Percentiles rank a stretch among this genome's conserved stretches.
These are phyloP conservation scores for Lophiostoma macrostomum DNA, from an alignment of 495 filamentous ascomycete species.

Conservation along the genomic window DNA sequence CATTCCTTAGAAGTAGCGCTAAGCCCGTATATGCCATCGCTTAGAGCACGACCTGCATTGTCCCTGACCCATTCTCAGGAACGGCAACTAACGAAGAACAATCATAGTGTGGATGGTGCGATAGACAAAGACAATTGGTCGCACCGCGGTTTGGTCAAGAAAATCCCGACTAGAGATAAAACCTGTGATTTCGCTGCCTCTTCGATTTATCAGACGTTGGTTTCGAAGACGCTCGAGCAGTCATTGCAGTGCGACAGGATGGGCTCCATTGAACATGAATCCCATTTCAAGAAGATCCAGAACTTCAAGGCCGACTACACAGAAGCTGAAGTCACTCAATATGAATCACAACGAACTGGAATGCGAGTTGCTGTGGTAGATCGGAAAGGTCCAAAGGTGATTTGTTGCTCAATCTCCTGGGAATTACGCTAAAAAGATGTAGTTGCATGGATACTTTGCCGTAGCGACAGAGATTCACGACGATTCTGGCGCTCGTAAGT, in stretches of 20 bases:
- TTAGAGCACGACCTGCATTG: neutral
- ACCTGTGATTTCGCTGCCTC: neutral
- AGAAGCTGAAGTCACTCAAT: conserved; percentile 78
- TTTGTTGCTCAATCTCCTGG: neutral
- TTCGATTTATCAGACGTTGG: neutral
- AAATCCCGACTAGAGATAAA: neutral
- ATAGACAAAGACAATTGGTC: conserved; percentile 11
- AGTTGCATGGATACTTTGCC: conserved; percentile 83
- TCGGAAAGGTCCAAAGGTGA: conserved; percentile 78
- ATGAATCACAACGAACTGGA: conserved; percentile 80
- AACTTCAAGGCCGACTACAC: conserved; percentile 87
- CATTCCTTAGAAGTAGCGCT: no score
- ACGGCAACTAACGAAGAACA: conserved; percentile 12
- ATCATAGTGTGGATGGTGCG: conserved; percentile 19
- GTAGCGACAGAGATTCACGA: conserved; percentile 97
- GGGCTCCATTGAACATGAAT: conserved; percentile 17
- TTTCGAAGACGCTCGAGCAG: neutral
- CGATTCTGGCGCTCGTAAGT: conserved; percentile 85
- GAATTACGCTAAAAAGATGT: neutral
- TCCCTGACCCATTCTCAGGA: neutral
- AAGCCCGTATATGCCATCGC: neutral
- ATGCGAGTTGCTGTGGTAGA: conserved; percentile 93
- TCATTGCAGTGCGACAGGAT: conserved; percentile 6
- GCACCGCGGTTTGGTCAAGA: neutral
- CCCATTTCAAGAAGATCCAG: conserved; percentile 77